Evolutionary conservation across 148 eudicot species (phyloP).

Genomic region (Nepenthes gracilis): DNA sequence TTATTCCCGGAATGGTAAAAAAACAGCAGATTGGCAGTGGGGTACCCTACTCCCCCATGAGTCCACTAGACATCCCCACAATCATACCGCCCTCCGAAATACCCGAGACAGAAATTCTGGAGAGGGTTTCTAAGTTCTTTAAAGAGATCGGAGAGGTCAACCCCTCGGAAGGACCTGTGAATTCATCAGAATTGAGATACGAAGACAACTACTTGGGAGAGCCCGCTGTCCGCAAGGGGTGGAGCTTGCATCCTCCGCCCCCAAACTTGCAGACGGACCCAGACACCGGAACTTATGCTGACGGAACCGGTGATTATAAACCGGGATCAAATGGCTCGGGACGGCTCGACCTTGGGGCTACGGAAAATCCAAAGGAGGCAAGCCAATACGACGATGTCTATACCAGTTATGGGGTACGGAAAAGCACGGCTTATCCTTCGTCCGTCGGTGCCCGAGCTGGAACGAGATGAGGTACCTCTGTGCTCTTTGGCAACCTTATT

Average conservation of each 20-base stretch:
- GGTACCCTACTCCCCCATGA: conserved; percentile 95
- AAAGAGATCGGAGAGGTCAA: conserved; percentile 92
- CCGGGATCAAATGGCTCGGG: conserved; percentile 59
- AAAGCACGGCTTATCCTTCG: conserved; percentile 76
- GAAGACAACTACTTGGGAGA: conserved; percentile 68
- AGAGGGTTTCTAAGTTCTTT: conserved; percentile 78
- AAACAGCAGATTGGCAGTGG: conserved; percentile 96
- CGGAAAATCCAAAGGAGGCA: conserved; percentile 53
- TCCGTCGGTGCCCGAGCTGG: conserved; percentile 81
- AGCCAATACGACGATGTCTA: conserved; percentile 97
- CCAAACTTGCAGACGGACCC: conserved; percentile 55
- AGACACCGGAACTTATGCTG: conserved; percentile 40
- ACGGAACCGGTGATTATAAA: conserved; percentile 48
- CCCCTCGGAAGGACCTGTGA: conserved; percentile 87
- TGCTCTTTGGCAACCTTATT: not conserved
- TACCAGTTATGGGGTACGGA: conserved; percentile 72
- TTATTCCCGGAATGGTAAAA: conserved; percentile 90
- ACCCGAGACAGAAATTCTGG: conserved; percentile 65
- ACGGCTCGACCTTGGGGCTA: conserved; percentile 83
- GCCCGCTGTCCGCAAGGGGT: conserved; percentile 68
- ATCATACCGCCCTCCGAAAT: conserved; percentile 67
- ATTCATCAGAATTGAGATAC: conserved; percentile 40
- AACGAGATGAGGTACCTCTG: conserved; percentile 17
- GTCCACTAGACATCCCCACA: conserved; percentile 94
- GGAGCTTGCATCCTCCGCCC: conserved; percentile 96